Evolutionary conservation across 1,284 basidiomycete species (phyloP).

Genomic region (Boletus semigastroideus): DNA sequence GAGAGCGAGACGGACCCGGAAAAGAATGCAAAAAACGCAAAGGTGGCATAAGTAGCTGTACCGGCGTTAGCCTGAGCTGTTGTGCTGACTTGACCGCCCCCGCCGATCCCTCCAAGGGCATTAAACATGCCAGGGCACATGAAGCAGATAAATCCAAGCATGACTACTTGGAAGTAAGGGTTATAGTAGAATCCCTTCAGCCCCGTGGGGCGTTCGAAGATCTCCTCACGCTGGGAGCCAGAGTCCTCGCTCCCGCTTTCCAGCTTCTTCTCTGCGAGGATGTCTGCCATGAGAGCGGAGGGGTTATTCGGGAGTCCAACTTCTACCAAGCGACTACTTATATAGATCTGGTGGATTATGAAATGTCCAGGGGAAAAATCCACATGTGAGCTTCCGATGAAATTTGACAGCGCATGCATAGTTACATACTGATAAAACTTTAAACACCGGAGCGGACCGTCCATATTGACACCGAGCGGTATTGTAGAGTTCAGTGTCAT

Average conservation of each 20-base stretch:
- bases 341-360: slow-evolving; percentile 1
- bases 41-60: slow-evolving; percentile 67
- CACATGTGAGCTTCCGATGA: slow-evolving; percentile 17
- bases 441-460: not conserved
- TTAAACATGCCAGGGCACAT: slow-evolving; percentile 37
- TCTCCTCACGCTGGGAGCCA: slow-evolving; percentile 17
- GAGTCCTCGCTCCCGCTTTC: slow-evolving; percentile 26
- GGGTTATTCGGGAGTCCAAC: not conserved
- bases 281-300: slow-evolving; percentile 17
- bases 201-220: slow-evolving; percentile 33
- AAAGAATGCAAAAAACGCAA: slow-evolving; percentile 55
- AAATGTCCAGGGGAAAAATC: not conserved
- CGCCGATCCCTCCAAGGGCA: slow-evolving; percentile 55
- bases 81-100: slow-evolving; percentile 63
- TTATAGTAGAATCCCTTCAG: slow-evolving; percentile 37
- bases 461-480: too few species aligned
- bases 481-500: too few species aligned
- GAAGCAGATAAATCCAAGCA: slow-evolving; percentile 47
- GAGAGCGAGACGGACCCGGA: slow-evolving; percentile 26
- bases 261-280: slow-evolving; percentile 16
- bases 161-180: slow-evolving; percentile 36
- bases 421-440: not conserved
- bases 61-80: slow-evolving; percentile 64
- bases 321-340: slow-evolving; percentile 15
- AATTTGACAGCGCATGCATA: slow-evolving; percentile 1